Percentiles rank a stretch among this genome's conserved stretches.
Conservation (phyloP, 2,329 filamentous ascomycete species). For the Cercospora berteroae region DNA sequence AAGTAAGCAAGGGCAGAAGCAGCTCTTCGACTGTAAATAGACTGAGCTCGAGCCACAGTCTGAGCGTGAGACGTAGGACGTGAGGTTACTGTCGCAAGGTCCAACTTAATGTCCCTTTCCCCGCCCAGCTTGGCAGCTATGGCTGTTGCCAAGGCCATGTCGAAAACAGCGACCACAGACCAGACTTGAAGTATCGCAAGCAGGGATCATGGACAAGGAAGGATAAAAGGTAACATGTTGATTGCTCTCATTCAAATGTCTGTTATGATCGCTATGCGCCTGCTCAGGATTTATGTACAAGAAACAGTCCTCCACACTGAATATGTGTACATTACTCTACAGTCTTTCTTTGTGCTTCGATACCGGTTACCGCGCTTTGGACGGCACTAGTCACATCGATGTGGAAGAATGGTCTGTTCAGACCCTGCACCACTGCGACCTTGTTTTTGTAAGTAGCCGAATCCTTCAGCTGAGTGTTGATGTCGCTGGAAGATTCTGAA, state of each 20-base stretch:
- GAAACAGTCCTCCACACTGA: no score
- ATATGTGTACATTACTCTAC: neutral
- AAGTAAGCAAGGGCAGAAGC: neutral
- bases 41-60: neutral
- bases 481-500: conserved; percentile 31
- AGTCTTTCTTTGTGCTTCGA: conserved; percentile 12
- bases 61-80: neutral
- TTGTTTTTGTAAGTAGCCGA: conserved; percentile 44
- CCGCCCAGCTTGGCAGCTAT: neutral
- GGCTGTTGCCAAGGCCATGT: neutral
- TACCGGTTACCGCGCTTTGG: conserved; percentile 80
- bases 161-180: neutral
- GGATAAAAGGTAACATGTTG: neutral
- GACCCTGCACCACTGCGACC: conserved; percentile 72
- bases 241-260: neutral
- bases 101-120: neutral
- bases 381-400: conserved; percentile 86
- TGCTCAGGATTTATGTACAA: neutral
- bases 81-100: neutral
- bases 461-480: conserved; percentile 48
- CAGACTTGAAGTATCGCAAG: neutral
- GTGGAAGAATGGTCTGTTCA: conserved; percentile 90
- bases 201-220: neutral
- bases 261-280: neutral
- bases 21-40: neutral